Conservation (phyloP, 2,329 filamentous ascomycete genomes). For the Elsinoe ampelina region DNA sequence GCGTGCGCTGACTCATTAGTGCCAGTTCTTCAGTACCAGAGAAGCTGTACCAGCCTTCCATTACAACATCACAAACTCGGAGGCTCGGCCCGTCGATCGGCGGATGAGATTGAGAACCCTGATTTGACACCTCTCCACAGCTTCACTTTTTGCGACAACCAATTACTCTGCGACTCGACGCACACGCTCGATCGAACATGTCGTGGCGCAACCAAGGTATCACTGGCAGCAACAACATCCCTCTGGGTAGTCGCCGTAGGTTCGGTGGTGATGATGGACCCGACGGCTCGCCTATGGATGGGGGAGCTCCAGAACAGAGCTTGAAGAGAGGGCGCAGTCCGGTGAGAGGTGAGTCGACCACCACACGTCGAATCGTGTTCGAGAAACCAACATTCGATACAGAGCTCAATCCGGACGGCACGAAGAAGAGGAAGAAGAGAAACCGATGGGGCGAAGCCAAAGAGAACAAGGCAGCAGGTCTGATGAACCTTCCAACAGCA, state of each 20-base stretch:
- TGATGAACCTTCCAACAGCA: constrained; percentile 94
- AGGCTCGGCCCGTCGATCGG: constrained; percentile 1
- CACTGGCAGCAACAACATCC: constrained; percentile 97
- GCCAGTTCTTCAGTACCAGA: too few relatives aligned
- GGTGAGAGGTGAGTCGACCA: constrained; percentile 54
- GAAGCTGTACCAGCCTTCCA: too few relatives aligned
- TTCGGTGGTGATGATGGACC: constrained; percentile 50
- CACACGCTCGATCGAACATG: constrained; percentile 35
- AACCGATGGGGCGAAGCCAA: constrained; percentile 96
- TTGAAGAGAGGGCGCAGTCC: constrained; percentile 87
- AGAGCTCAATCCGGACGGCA: constrained; percentile 53
- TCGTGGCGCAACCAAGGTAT: constrained; percentile 66
- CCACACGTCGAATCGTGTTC: constrained; percentile 16
- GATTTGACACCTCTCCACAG: not conserved
- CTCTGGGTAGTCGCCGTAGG: constrained; percentile 73
- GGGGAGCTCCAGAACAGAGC: constrained; percentile 31
- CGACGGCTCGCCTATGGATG: constrained; percentile 31
- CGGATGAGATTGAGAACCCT: not conserved
- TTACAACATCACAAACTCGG: too few relatives aligned
- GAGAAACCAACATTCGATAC: constrained; percentile 16
- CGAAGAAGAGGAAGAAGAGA: constrained; percentile 89
- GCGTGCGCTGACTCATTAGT: too few relatives aligned
- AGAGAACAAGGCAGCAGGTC: constrained; percentile 95
- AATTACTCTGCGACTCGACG: not conserved
- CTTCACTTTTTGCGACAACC: not conserved